Evolutionary conservation across 2,329 filamentous ascomycete species (phyloP).

Genomic region (Arthroderma uncinatum): DNA sequence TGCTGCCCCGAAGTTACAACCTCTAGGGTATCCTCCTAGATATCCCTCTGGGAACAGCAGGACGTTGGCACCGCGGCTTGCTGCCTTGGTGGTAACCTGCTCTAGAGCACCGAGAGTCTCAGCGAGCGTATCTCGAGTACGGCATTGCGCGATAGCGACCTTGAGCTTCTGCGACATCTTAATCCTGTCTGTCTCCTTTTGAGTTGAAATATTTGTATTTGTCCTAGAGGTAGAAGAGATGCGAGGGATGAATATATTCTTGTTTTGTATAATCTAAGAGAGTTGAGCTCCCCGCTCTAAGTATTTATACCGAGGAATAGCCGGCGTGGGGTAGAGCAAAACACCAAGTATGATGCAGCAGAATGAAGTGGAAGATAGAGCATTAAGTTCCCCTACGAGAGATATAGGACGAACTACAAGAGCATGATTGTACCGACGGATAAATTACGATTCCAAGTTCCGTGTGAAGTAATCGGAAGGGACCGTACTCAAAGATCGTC

Average conservation of each 20-base stretch:
- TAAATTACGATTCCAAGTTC: slow-evolving; percentile 37
- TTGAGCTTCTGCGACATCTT: slow-evolving; percentile 33
- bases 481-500: slow-evolving; percentile 44
- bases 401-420: neutral
- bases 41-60: slow-evolving; percentile 88
- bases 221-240: neutral
- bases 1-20: slow-evolving; percentile 61
- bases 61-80: slow-evolving; percentile 50
- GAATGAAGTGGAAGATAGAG: no score
- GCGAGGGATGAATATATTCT: no score
- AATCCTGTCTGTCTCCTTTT: neutral
- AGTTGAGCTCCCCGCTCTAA: no score
- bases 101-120: slow-evolving; percentile 58
- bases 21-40: slow-evolving; percentile 81
- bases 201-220: neutral
- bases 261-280: no score
- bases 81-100: slow-evolving; percentile 52
- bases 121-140: slow-evolving; percentile 31
- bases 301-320: no score
- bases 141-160: slow-evolving; percentile 38
- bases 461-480: slow-evolving; percentile 25
- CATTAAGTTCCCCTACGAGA: neutral
- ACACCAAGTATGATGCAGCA: no score
- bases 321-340: no score
- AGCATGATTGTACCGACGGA: slow-evolving; percentile 31